Evolutionary conservation across 176 grass and related monocot genomes (phyloP).

Genomic region (Poa pratensis): DNA sequence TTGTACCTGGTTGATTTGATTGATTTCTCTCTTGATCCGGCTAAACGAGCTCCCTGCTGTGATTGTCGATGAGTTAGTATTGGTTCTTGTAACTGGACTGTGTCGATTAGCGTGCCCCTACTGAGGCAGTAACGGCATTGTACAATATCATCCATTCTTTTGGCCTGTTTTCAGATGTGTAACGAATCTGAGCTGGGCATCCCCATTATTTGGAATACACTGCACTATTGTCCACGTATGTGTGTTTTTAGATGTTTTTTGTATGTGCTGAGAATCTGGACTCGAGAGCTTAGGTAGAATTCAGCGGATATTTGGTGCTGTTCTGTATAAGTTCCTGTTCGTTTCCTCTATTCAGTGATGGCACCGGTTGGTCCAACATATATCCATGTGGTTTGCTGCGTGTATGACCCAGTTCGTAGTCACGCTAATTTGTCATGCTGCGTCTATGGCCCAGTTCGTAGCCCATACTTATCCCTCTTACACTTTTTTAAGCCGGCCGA

Average conservation of each 20-base stretch:
- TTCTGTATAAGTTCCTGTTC: no score
- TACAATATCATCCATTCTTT: slow-evolving; percentile 41
- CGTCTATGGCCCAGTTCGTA: no score
- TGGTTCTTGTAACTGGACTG: neutral
- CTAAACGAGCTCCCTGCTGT: neutral
- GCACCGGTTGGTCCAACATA: neutral
- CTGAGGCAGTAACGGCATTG: slow-evolving; percentile 23
- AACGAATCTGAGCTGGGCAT: slow-evolving; percentile 1
- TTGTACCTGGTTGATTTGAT: slow-evolving; percentile 24
- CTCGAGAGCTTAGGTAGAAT: neutral
- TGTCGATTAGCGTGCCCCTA: neutral
- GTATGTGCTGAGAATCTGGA: neutral
- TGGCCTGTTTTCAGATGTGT: neutral
- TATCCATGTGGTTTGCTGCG: neutral
- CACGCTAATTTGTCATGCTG: no score
- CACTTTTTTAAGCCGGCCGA: no score
- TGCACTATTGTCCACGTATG: no score
- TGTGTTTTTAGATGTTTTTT: neutral
- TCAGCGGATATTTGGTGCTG: neutral
- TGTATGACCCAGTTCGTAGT: neutral
- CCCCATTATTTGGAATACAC: neutral
- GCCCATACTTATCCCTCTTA: no score
- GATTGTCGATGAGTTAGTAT: neutral
- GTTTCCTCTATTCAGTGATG: neutral
- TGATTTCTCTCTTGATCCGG: neutral